These are phyloP conservation scores for Trametes elegans DNA, from an alignment of 768 basidiomycete genomes.

Conservation along the genomic window DNA sequence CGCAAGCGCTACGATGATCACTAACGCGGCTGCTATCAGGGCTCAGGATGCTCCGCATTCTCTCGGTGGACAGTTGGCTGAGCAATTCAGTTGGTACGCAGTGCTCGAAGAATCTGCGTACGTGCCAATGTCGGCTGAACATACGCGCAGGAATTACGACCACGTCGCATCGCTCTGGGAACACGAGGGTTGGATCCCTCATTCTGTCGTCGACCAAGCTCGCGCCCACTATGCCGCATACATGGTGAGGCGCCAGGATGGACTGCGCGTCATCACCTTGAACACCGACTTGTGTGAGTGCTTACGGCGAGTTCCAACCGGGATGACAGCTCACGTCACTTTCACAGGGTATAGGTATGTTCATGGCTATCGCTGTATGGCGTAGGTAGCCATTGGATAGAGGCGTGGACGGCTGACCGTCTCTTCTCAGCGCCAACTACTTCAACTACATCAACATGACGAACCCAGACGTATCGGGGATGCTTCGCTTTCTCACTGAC, in stretches of 20 bases:
- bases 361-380: too few species aligned
- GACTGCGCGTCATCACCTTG: conserved; percentile 67
- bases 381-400: conserved; percentile 33
- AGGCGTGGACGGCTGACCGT: neutral
- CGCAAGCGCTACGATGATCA: conserved; percentile 19
- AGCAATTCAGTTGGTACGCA: conserved; percentile 64
- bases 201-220: conserved; percentile 53
- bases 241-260: conserved; percentile 64
- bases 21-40: conserved; percentile 27
- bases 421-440: conserved; percentile 54
- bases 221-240: conserved; percentile 71
- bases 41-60: conserved; percentile 62
- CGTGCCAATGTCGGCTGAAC: neutral
- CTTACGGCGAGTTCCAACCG: neutral
- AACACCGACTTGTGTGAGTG: conserved; percentile 75
- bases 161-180: conserved; percentile 71
- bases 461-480: conserved; percentile 66
- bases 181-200: conserved; percentile 66
- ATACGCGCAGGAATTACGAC: conserved; percentile 62
- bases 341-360: conserved; percentile 2
- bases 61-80: conserved; percentile 49
- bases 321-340: neutral
- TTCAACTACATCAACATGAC: conserved; percentile 80
- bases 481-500: conserved; percentile 75
- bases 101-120: neutral